Evolutionary conservation across 306 rosid species (phyloP), one percentile per base, ranked within the genome.

Genomic region (Fragaria nilgerrensis): DNA sequence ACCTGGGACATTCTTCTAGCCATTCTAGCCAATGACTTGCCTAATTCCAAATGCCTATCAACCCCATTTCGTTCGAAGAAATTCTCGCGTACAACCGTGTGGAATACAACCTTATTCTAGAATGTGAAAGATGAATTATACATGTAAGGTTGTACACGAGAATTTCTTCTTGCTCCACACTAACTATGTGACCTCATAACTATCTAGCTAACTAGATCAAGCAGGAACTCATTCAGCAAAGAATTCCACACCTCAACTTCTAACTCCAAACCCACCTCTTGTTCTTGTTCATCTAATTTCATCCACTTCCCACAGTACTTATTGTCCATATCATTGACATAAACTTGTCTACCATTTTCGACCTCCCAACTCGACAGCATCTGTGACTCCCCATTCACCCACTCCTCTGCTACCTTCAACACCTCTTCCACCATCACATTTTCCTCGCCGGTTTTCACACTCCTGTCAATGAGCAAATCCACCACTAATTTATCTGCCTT

Each of bases 351-450:
- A 9, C 81, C 80, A 0, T 82, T 32, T 68, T 83, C 70, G 70
- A 83, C 85, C 78, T 89, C 97, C 97, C 96, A 89, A 17, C 91
- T 89, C 90, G 78, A 61, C 39, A 73, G 76, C 71, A 50, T 2
- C 34, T 79, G 71, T 9, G 66, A 68, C n/a, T 81, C 29, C 45
- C 91, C 97, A 8, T 17, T 8, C 16, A 88, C 37, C 96, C 97
- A 92, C 75, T 89, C 89, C 74, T 81, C 86, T 0, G 85, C 86
- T 45, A 68, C 75, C 67, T 88, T 79, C 83, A 80, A 41, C 34
- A 70, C 58, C 16, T 75, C 63, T 2, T 37, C 41, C 76, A 83
- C 70, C 47, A 19, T 50, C 25, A 2, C 39, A 4, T 36, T 43
- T 25, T 82, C 49, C 15, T 25, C 68, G 1, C 17, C 36, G 63